Percentiles rank a stretch among this genome's conserved stretches.
These are phyloP conservation scores for Davidsoniella neocaledoniae DNA, from an alignment of 2,329 filamentous ascomycete genomes.

Conservation along the genomic window DNA sequence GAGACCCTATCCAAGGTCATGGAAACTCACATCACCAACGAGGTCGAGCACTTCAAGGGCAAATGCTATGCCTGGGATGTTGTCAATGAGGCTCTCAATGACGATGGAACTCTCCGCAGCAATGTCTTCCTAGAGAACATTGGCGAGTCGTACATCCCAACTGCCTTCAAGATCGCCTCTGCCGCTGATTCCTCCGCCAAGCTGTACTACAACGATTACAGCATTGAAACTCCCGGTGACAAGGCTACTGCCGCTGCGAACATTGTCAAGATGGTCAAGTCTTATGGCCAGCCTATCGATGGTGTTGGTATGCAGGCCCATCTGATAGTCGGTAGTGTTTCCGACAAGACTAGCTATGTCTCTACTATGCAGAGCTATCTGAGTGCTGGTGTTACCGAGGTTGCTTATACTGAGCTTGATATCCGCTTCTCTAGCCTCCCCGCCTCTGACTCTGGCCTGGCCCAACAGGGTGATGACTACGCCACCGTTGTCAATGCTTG, in stretches of 20 bases:
- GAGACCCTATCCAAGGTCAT: slow-evolving; percentile 35
- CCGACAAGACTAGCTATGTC: slow-evolving; percentile 24
- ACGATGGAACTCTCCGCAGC: slow-evolving; percentile 35
- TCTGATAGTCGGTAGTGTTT: slow-evolving; percentile 37
- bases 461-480: slow-evolving; percentile 19
- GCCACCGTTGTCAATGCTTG: slow-evolving; percentile 18
- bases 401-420: slow-evolving; percentile 39
- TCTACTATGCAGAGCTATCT: slow-evolving; percentile 28
- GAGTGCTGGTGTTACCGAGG: slow-evolving; percentile 27
- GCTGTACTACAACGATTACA: slow-evolving; percentile 42
- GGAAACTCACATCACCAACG: slow-evolving; percentile 40
- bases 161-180: slow-evolving; percentile 39
- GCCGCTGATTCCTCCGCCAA: slow-evolving; percentile 37
- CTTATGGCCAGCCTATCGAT: slow-evolving; percentile 38
- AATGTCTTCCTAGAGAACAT: slow-evolving; percentile 38
- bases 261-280: slow-evolving; percentile 29
- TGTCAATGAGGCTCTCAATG: slow-evolving; percentile 45
- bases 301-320: slow-evolving; percentile 47
- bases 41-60: slow-evolving; percentile 39
- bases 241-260: slow-evolving; percentile 29
- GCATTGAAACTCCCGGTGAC: slow-evolving; percentile 34
- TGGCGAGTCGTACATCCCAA: slow-evolving; percentile 37
- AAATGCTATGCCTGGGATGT: slow-evolving; percentile 50
- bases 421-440: slow-evolving; percentile 24
- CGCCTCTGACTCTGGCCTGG: slow-evolving; percentile 17